Base-by-base conservation (phyloP, 192 early-diverging fungal species). In the Backusella sp. region DNA sequence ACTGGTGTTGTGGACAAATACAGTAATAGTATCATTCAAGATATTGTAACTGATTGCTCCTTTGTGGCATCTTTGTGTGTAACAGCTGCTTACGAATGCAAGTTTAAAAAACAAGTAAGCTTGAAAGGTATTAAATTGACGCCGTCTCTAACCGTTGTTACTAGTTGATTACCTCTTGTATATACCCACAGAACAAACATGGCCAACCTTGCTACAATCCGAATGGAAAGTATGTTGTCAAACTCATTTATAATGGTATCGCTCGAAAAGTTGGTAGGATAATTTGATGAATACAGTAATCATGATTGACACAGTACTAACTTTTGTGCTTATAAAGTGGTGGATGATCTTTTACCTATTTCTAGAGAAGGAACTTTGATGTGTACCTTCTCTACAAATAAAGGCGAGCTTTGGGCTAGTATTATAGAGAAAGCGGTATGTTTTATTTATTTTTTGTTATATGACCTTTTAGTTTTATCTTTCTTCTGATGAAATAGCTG, bases 31-130 rank as follows among this genome's bases (percentile, higher is more conserved):
- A 92, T 93, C 44, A 84, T 91, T 59, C 89, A 96, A 86, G 95
- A 98, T 78, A 90, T 94, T 17, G 96, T 98, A 1, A 96, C 94
- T 3, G 96, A 98, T 84, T 98, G 96, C 80, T 97, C 95, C 12
- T 96, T 98, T 83, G 96, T 98, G 6, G 95, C 96, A 5, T 96
- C 95, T 34, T 78, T 98, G 35, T 94, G 94, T 76, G 95, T 96
- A 15, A 86, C 92, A 37, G 91, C 94, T 2, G 91, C 90, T 36
- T 95, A 95, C 75, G 95, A 97, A 76, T 78, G 82, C 11, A 85
- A 86, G 65, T 93, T 91, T 74, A 77, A 86, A 23, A 93, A 93
- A 69, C 91, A 91, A 84, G 93, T 92, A 80, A 44, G 32, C 4
- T 4, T n/a, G 15, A 70, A 26, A 21, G 19, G 66, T 39, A 75